These are phyloP conservation scores for Ophiostoma sp. DNA, from an alignment of 2,329 filamentous ascomycete species.

Conservation along the genomic window DNA sequence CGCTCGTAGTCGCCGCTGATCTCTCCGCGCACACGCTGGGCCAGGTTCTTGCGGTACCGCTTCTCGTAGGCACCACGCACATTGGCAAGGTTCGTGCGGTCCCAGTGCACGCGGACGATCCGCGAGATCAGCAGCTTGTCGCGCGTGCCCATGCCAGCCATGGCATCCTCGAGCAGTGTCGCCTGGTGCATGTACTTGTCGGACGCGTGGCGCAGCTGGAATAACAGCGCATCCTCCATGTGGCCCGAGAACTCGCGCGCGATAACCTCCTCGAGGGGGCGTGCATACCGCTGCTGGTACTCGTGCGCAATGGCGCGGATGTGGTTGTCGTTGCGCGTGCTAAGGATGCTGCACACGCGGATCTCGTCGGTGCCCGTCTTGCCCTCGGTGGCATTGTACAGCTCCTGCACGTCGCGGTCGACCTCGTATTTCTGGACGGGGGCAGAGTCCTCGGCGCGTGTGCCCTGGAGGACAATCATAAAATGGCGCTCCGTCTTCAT, in stretches of 20 bases:
- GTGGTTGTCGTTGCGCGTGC: constrained; percentile 71
- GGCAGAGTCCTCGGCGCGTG: constrained; percentile 68
- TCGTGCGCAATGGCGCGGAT: constrained; percentile 72
- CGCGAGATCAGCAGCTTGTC: constrained; percentile 71
- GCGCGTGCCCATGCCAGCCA: constrained; percentile 83
- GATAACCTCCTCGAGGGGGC: constrained; percentile 66
- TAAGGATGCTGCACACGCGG: constrained; percentile 72
- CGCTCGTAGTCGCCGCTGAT: constrained; percentile 78
- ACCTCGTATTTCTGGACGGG: constrained; percentile 68
- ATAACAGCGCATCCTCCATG: constrained; percentile 78
- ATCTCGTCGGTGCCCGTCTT: constrained; percentile 68
- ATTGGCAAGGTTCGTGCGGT: constrained; percentile 64
- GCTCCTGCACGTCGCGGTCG: constrained; percentile 66
- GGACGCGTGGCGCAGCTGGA: constrained; percentile 68
- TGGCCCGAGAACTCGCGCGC: constrained; percentile 83
- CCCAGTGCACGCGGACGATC: constrained; percentile 81
- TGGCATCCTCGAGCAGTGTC: constrained; percentile 72
- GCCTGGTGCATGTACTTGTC: constrained; percentile 85
- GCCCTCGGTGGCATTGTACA: constrained; percentile 73
- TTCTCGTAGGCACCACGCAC: constrained; percentile 74
- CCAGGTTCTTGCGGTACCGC: constrained; percentile 62
- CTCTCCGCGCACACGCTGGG: constrained; percentile 68
- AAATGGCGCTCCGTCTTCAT: constrained; percentile 84
- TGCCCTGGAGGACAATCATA: constrained; percentile 69
- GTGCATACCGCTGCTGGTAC: constrained; percentile 66